Evolutionary conservation across 768 basidiomycete species (phyloP), one percentile per base, ranked within the genome.

Genomic region (Podaxis carcinomalis): DNA sequence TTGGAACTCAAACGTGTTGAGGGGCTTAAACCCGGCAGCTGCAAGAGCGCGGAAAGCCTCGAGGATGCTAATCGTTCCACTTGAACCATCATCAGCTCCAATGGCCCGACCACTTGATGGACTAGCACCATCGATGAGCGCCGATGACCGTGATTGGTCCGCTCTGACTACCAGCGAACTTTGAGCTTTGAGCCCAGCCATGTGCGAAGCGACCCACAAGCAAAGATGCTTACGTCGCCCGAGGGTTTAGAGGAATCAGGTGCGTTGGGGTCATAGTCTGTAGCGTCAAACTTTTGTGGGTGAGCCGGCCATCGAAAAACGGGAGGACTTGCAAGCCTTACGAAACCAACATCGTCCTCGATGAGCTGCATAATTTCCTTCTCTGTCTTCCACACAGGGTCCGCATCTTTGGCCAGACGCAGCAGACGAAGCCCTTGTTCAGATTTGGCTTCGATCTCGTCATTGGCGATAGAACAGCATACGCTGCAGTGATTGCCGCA

Each of bases 31-130:
- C 6, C 71, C 73, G 36, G 68, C 63, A 7, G 67, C 70, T 35
- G 76, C 63, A 23, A 80, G 70, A 11, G 70, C 71, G 35, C 78
- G 70, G 67, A 75, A 74, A 42, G 73, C 74, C 65, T 81, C 78
- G 37, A 80, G 69, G 6, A 77, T 66, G 57, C 77, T 78, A 19
- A 77, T 73, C 10, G 69, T 67, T 7, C 79, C 79, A 25, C 74
- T 76, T 14, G 79, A 80, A 59, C 80, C 78, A 62, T 81, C 81
- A 59, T 81, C 81, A 1, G 78, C 78, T 36, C 81, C 81, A 19
- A 79, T 79, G 4, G 78, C 77, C 19, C 76, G 76, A n/a, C 75
- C 75, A 27, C 62, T 68, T 3, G 72, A 68, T 4, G 73, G 71
- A 21, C 59, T 72, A 36, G 66, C 62, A 21, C 63, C 68, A 62